Evolutionary conservation across 371 early-diverging fungal species (phyloP).

Genomic region (Actinomortierella ambigua): DNA sequence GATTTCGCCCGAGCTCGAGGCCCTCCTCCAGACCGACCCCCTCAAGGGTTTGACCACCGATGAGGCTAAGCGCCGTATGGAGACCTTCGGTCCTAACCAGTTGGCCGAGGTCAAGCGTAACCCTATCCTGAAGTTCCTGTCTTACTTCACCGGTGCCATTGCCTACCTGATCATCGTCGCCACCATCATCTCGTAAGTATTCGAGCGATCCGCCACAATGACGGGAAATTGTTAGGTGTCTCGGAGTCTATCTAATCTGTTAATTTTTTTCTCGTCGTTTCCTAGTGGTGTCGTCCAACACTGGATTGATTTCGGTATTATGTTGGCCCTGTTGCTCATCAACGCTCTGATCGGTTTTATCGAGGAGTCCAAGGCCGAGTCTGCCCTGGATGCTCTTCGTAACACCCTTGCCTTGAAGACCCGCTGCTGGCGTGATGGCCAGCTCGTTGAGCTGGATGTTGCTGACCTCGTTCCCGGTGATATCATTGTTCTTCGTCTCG

Average conservation of each 20-base stretch:
- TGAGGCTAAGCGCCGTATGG: constrained; percentile 65
- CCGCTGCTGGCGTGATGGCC: constrained; percentile 79
- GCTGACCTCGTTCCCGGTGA: constrained; percentile 87
- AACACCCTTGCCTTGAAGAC: constrained; percentile 73
- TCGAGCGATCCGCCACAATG: constrained; percentile 59
- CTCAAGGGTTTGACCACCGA: constrained; percentile 61
- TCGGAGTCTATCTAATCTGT: neutral
- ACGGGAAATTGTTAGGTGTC: neutral
- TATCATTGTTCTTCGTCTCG: constrained; percentile 85
- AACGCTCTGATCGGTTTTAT: constrained; percentile 91
- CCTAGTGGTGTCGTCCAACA: constrained; percentile 54
- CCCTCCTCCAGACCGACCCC: constrained; percentile 71
- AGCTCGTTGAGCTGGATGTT: constrained; percentile 83
- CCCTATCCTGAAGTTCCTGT: constrained; percentile 85
- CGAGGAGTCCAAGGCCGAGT: constrained; percentile 91
- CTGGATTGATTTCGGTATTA: constrained; percentile 87
- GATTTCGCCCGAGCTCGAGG: constrained; percentile 73
- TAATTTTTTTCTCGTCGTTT: constrained; percentile 7
- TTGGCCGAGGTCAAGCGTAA: constrained; percentile 83
- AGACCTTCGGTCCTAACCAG: constrained; percentile 74
- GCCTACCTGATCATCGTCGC: constrained; percentile 87
- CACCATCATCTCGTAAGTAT: constrained; percentile 71
- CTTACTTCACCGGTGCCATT: constrained; percentile 90
- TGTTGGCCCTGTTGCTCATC: constrained; percentile 78
- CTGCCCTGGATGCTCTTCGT: constrained; percentile 89